Percentiles rank a stretch among this genome's conserved stretches.
phyloP scores from a whole-genome alignment of 768 basidiomycete genomes.

The Pleurotus citrinopileatus region DNA sequence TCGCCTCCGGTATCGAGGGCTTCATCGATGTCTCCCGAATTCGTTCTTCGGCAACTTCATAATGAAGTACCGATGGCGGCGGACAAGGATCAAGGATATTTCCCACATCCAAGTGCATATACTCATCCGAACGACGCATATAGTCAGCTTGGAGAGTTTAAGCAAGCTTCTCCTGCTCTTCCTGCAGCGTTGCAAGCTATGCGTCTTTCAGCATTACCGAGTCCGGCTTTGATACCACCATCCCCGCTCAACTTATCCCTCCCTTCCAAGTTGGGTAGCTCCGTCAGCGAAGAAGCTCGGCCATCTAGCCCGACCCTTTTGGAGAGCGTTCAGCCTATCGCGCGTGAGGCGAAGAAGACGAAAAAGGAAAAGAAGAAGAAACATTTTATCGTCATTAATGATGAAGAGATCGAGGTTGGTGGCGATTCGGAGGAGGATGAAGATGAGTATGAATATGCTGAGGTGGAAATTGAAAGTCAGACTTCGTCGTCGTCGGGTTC shows the following conservation, averaged over 20 bases:
- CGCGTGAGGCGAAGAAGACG: not conserved
- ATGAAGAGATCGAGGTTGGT: slow-evolving; percentile 5
- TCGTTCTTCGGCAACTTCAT: not conserved
- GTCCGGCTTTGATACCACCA: not conserved
- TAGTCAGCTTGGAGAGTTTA: not conserved
- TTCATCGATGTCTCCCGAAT: slow-evolving; percentile 5
- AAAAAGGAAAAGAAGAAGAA: slow-evolving; percentile 3
- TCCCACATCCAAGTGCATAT: slow-evolving; percentile 1
- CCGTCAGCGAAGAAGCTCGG: not conserved
- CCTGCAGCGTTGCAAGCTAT: not conserved
- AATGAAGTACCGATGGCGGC: not conserved
- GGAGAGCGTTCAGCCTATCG: not conserved
- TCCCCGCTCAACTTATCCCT: not conserved
- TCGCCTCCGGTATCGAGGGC: not conserved
- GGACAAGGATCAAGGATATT: slow-evolving; percentile 4
- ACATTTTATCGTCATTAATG: slow-evolving; percentile 8
- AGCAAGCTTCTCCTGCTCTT: not conserved
- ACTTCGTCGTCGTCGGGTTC: not conserved
- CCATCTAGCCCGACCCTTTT: not conserved
- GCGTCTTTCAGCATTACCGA: not conserved
- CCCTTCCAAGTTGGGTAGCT: not conserved
- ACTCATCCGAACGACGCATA: not conserved
- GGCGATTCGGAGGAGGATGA: slow-evolving; percentile 2
- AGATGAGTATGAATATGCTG: not conserved
- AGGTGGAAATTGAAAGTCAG: not conserved